These are phyloP conservation scores for Maudiozyma serrabonitensis DNA, from an alignment of 805 yeast genomes.

Conservation along the genomic window DNA sequence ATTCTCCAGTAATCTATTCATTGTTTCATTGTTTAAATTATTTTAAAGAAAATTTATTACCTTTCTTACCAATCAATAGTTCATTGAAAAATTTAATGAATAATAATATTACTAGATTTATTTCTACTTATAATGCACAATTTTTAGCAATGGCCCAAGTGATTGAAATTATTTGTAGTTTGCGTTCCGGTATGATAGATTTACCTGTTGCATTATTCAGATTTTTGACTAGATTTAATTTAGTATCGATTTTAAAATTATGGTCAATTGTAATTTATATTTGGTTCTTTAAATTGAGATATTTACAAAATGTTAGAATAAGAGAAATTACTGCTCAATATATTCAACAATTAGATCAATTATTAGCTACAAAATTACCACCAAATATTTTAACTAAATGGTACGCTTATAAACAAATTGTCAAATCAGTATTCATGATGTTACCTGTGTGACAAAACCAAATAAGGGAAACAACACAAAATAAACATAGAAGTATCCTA, in stretches of 20 bases:
- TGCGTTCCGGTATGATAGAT: conserved; percentile 31
- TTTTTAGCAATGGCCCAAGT: conserved; percentile 37
- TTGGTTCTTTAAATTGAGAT: conserved; percentile 52
- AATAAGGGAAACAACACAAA: neutral
- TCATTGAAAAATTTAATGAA: conserved; percentile 23
- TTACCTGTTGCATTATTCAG: conserved; percentile 34
- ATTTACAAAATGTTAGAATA: conserved; percentile 45
- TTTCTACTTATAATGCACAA: conserved; percentile 34
- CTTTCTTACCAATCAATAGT: conserved; percentile 34
- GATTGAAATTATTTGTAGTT: conserved; percentile 36
- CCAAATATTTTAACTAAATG: conserved; percentile 24
- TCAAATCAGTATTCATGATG: conserved; percentile 11
- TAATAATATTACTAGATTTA: conserved; percentile 26
- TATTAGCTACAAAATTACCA: conserved; percentile 33
- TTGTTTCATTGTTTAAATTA: conserved; percentile 56
- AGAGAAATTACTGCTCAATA: conserved; percentile 39
- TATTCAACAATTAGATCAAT: conserved; percentile 33
- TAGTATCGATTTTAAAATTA: conserved; percentile 27
- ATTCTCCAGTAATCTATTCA: conserved; percentile 56
- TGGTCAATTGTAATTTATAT: conserved; percentile 37
- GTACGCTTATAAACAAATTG: conserved; percentile 14
- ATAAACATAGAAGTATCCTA: neutral
- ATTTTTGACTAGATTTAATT: conserved; percentile 24
- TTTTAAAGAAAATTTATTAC: conserved; percentile 44
- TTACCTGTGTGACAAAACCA: conserved; percentile 8